A percentile compares a stretch with the other conserved stretches of the same genome.
These are phyloP conservation scores for Chimonanthus praecox DNA, from an alignment of 164 flowering plant species.

Conservation along the genomic window DNA sequence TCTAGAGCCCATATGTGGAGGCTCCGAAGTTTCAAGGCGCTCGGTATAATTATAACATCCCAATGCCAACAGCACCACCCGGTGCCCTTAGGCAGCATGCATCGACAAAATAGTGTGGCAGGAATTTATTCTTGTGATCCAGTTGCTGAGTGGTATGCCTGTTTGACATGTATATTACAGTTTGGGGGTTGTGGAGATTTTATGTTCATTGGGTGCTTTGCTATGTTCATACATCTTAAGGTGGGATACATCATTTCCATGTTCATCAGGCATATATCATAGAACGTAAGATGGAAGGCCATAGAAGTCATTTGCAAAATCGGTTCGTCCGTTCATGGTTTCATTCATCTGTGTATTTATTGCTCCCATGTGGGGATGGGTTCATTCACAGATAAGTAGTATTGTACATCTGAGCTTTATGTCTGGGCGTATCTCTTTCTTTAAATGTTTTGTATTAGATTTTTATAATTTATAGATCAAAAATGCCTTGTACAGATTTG, in stretches of 20 bases:
- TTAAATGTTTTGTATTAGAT: not conserved
- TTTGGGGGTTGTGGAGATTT: not conserved
- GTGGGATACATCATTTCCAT: not conserved
- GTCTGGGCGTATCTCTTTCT: not conserved
- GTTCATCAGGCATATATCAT: not conserved
- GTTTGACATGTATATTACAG: constrained; percentile 1
- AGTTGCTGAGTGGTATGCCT: not conserved
- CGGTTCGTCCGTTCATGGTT: not conserved
- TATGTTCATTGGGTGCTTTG: constrained; percentile 8
- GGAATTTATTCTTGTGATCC: constrained; percentile 3
- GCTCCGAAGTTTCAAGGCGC: constrained; percentile 51
- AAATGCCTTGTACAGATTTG: not conserved
- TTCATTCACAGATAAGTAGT: not conserved
- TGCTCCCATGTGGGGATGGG: not conserved
- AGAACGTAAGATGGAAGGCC: not conserved
- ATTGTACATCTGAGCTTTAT: constrained; percentile 1
- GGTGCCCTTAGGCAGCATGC: constrained; percentile 63
- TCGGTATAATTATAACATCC: constrained; percentile 37
- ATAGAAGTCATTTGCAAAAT: not conserved
- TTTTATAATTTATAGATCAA: not conserved
- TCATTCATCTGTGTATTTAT: not conserved
- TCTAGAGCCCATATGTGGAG: constrained; percentile 90
- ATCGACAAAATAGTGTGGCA: constrained; percentile 8
- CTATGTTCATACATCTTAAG: not conserved
- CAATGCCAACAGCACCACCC: constrained; percentile 93